Evolutionary conservation across 108 stramenopile species (phyloP).

Genomic region (Pseudonitzschia pungens): DNA sequence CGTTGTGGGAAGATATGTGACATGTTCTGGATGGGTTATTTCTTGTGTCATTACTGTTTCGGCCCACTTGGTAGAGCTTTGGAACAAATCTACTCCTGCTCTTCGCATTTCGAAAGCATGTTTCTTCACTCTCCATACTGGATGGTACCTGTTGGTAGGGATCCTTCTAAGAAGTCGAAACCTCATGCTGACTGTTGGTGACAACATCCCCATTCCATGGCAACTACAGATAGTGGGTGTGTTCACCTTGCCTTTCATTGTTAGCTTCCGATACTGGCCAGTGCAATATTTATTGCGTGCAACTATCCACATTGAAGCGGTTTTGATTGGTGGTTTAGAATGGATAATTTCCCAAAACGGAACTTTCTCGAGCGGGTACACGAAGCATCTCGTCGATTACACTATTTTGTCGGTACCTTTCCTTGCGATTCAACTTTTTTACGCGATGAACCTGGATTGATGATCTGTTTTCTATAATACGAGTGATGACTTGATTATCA

Average conservation of each 20-base stretch:
- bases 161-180: background rate
- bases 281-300: background rate
- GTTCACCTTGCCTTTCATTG: background rate
- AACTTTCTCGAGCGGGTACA: background rate
- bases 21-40: background rate
- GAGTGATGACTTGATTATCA: too few relatives aligned
- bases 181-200: background rate
- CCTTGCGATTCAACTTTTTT: background rate
- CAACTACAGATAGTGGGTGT: background rate
- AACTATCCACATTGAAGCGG: background rate
- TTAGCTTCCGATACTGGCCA: background rate
- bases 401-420: background rate
- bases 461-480: too few relatives aligned
- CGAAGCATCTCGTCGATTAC: background rate
- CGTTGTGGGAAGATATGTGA: slow-evolving; percentile 8
- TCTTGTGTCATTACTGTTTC: background rate
- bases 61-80: background rate
- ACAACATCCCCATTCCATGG: slow-evolving; percentile 2
- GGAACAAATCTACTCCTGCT: background rate
- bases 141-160: background rate
- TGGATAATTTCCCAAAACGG: slow-evolving; percentile 4
- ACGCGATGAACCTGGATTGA: background rate
- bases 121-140: slow-evolving; percentile 7
- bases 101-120: background rate
- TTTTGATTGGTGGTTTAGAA: background rate